Evolutionary conservation across 108 stramenopile genomes (phyloP), one percentile per base, ranked within the genome.

Genomic region (Pseudonitzschia pungens): DNA sequence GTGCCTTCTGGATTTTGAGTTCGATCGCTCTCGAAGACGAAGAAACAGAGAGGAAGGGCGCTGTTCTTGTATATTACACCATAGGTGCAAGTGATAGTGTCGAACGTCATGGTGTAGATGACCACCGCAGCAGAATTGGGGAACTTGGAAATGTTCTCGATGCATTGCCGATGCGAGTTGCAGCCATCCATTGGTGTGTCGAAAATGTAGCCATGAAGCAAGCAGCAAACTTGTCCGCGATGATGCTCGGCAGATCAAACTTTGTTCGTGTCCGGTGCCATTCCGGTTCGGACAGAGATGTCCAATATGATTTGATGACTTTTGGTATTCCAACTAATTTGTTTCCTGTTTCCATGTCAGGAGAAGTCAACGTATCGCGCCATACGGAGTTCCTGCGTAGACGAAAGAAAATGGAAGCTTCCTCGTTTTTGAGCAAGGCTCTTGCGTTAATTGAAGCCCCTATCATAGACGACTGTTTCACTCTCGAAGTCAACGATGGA

Each of bases 251-350:
- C 28, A 28, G 24, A 59, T 44, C 43, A 12, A 58, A 27, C 36
- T 50, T 48, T 52, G 72, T 60, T 45, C 40, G 71, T 22, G 56
- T 73, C 4, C 41, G 60, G 24, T 48, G 22, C 50, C 63, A 73
- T 64, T 20, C 40, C 28, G 72, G 72, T 63, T 60, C 71, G 32
- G 31, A 69, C 43, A 33, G 63, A 18, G 78, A 79, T 27, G 68
- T 67, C 32, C 42, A 67, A 41, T 65, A 69, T 36, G 44, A 29
- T 20, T 44, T 79, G 18, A 70, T 70, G 59, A 44, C 78, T 0
- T 79, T 64, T 43, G 78, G 78, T 24, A 69, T 79, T 15, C 57
- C 68, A 18, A 68, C 56, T 5, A n/a, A 54, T 8, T 15, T 21
- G 0, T 41, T 79, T 9, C 78, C 78, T 7, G 42, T 79, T 5